A percentile compares a stretch with the other conserved stretches of the same genome.
Conservation (phyloP, 2,329 filamentous ascomycete genomes). For the Ceratocystiopsis brevicomis region DNA sequence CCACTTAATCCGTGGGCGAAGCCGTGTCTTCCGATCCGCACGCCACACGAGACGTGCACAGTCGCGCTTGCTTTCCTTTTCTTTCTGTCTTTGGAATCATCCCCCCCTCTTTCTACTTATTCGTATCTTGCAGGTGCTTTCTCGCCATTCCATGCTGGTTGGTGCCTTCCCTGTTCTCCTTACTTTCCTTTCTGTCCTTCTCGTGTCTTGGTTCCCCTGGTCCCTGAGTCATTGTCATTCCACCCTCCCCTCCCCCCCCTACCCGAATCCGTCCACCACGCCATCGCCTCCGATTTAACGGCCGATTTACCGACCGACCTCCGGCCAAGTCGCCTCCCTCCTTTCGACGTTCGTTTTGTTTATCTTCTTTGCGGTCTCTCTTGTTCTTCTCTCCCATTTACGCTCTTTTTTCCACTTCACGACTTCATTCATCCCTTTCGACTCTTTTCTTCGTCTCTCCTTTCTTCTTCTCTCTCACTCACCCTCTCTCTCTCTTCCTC, state of each 20-base stretch:
- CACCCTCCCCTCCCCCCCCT: conserved; percentile 1
- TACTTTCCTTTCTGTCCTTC: background rate
- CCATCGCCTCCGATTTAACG: background rate
- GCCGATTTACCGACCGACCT: conserved; percentile 6
- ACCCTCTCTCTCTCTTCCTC: background rate
- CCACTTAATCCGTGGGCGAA: no score
- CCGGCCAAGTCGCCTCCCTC: conserved; percentile 4
- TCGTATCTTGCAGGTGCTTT: no score
- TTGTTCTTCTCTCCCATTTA: background rate
- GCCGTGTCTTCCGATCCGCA: no score
- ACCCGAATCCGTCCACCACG: background rate
- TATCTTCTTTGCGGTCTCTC: background rate
- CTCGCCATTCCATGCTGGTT: background rate
- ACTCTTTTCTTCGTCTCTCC: background rate
- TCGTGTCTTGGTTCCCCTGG: background rate
- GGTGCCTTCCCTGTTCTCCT: background rate
- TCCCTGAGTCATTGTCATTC: background rate
- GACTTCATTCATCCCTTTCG: background rate
- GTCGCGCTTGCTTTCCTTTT: no score
- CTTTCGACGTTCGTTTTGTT: background rate
- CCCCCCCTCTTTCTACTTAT: background rate
- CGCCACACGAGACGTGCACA: no score
- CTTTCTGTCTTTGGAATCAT: background rate
- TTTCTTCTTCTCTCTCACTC: background rate
- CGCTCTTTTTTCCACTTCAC: background rate